Percentiles rank a stretch among this genome's conserved stretches.
phyloP scores from a whole-genome alignment of 2,329 filamentous ascomycete species.

The Colletotrichum sp. region DNA sequence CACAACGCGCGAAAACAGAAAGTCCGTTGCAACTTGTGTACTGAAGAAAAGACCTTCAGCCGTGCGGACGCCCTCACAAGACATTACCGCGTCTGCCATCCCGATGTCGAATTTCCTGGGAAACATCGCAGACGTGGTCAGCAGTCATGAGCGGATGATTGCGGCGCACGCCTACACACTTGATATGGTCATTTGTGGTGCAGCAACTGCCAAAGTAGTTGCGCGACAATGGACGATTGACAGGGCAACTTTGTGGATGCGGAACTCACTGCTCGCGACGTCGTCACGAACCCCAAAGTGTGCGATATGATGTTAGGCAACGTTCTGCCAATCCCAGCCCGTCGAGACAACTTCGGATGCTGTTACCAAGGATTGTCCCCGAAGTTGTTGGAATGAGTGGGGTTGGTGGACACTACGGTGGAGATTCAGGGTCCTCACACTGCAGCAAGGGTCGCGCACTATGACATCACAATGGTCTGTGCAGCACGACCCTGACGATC shows the following conservation, averaged over 20 bases:
- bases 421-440: constrained; percentile 15
- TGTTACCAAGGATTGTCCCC: background rate
- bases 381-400: background rate
- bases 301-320: background rate
- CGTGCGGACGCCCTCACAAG: constrained; percentile 92
- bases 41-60: constrained; percentile 96
- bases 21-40: constrained; percentile 90
- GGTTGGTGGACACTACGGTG: background rate
- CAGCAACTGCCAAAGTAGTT: background rate
- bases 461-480: constrained; percentile 15
- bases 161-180: background rate
- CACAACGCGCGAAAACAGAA: constrained; percentile 96
- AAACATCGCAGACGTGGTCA: constrained; percentile 47
- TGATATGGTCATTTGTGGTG: background rate
- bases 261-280: background rate
- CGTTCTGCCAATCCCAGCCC: background rate
- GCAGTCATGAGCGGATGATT: background rate
- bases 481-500: constrained; percentile 19
- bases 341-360: background rate
- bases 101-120: constrained; percentile 83
- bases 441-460: constrained; percentile 12
- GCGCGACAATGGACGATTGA: background rate
- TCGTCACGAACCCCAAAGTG: background rate
- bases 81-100: constrained; percentile 94
- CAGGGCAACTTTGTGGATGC: background rate